These are phyloP conservation scores for Rhodamnia argentea DNA, from an alignment of 345 rosid genomes.

Conservation along the genomic window DNA sequence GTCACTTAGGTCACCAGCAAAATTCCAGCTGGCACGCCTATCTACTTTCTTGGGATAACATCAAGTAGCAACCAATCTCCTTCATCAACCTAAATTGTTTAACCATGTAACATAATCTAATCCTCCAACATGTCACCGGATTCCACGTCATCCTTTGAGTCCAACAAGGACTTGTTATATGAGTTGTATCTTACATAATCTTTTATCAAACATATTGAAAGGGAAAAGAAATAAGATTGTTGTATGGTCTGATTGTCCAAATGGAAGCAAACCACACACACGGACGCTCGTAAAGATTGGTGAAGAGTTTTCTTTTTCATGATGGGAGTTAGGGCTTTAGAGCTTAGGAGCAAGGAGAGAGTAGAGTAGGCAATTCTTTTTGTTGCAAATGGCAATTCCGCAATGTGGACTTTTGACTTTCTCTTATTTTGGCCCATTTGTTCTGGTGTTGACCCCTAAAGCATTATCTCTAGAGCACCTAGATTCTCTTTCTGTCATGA, in stretches of 20 bases:
- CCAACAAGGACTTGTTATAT: not conserved
- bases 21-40: not conserved
- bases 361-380: not conserved
- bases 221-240: not conserved
- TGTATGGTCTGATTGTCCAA: not conserved
- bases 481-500: not conserved
- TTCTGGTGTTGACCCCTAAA: not conserved
- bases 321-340: not conserved
- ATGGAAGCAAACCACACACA: not conserved
- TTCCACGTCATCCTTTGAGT: not conserved
- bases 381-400: not conserved
- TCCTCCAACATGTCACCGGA: not conserved
- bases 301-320: not conserved
- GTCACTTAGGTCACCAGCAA: not conserved
- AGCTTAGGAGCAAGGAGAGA: not conserved
- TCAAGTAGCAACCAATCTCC: not conserved
- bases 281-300: not conserved
- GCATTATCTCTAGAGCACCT: not conserved
- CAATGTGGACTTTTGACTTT: not conserved
- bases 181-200: not conserved
- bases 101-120: not conserved
- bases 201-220: not conserved
- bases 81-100: not conserved
- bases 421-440: not conserved
- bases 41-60: not conserved